Evolutionary conservation across 352 stramenopile species (phyloP), one percentile per base, ranked within the genome.

Genomic region (Aphanomyces stellatus): DNA sequence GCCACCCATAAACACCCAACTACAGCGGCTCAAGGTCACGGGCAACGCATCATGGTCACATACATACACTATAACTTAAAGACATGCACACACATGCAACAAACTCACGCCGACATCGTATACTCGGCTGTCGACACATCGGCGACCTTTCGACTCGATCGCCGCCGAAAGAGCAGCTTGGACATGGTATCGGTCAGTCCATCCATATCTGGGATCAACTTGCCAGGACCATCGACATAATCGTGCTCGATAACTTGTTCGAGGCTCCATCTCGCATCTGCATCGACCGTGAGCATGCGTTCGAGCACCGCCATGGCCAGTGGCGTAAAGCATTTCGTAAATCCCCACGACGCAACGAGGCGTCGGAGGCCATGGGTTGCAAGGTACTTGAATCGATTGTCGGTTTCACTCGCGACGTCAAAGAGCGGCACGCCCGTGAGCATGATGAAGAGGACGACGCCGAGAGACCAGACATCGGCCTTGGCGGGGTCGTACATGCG

Each of bases 321-420:
- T 13, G 27, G 8, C 0, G 71, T 57, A 17, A 89, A 37, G 30
- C 65, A 64, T 37, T 35, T 7, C 17, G 25, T 28, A 35, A 85
- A 59, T 1, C 70, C 69, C 77, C 79, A 87, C 30, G 65, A 57
- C 5, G 49, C 30, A 19, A 89, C 46, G 17, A 87, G 65, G 1
- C 62, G 65, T 5, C 53, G 40, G 30, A 89, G 63, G 0, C 79
- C 81, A 4, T 72, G 62, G n/a, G 61, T 62, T 33, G 74, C 60
- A 13, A 89, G 65, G 6, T 83, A 56, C 1, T 92, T 80, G 72
- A 91, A 91, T 25, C 82, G 83, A 61, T 85, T 78, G 49, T 94
- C 85, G 2, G 79, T 82, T 55, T 92, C 80, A 56, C 92, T 81
- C 17, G 85, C 83, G 2, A 81, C 78, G 61, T 95, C 87, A 55